Percentiles rank a stretch among this genome's conserved stretches.
Evolutionary conservation across 1,139 yeast genomes (phyloP).

Genomic region (Ogataea hybrid): DNA sequence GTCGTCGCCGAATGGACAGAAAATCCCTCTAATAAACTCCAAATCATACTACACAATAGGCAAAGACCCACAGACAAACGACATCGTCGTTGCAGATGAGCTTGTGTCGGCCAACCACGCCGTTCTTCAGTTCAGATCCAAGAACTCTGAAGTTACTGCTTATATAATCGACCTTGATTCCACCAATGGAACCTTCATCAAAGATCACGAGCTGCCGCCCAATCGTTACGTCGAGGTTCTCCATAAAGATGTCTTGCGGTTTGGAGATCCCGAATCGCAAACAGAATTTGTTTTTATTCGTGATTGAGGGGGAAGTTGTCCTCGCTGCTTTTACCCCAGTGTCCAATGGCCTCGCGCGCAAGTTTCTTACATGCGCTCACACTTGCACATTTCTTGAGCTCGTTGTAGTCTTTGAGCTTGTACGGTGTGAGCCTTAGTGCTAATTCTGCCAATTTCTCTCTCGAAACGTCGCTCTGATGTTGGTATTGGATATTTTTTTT

Average conservation of each 20-base stretch:
- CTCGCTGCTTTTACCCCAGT: slow-evolving; percentile 14
- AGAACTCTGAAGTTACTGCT: slow-evolving; percentile 25
- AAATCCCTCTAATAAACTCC: slow-evolving; percentile 21
- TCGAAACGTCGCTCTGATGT: slow-evolving; percentile 19
- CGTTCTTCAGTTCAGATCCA: slow-evolving; percentile 44
- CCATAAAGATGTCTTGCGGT: slow-evolving; percentile 45
- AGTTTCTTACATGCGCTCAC: slow-evolving; percentile 4
- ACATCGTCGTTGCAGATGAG: slow-evolving; percentile 42
- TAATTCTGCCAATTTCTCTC: slow-evolving; percentile 13
- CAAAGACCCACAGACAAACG: slow-evolving; percentile 42
- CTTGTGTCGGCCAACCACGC: slow-evolving; percentile 55
- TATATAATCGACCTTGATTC: slow-evolving; percentile 54
- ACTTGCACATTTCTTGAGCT: neutral
- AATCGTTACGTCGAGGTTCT: slow-evolving; percentile 48
- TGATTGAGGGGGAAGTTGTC: slow-evolving; percentile 12
- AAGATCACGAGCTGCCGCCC: slow-evolving; percentile 41
- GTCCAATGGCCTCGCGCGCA: slow-evolving; percentile 14
- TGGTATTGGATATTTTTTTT: slow-evolving; percentile 15
- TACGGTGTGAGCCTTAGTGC: neutral
- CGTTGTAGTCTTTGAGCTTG: neutral
- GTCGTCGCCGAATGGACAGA: slow-evolving; percentile 10
- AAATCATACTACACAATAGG: slow-evolving; percentile 40
- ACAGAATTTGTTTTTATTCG: slow-evolving; percentile 25
- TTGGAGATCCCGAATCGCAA: slow-evolving; percentile 37
- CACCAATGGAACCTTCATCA: slow-evolving; percentile 51